Conservation (phyloP, 805 yeast genomes). For the Zygoascus flipseniorum region DNA sequence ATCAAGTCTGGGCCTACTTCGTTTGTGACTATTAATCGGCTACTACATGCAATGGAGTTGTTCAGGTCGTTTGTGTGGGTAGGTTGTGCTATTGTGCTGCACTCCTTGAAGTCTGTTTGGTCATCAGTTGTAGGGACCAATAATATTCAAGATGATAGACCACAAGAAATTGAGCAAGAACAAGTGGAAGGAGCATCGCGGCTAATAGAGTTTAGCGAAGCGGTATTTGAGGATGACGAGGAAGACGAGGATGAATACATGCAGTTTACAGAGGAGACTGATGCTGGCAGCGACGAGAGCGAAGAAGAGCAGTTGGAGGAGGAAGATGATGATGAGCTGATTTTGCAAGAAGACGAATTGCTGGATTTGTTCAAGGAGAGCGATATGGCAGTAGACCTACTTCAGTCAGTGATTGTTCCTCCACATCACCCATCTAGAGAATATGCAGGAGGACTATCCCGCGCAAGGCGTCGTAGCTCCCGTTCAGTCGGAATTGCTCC, state of each 20-base stretch:
- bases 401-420: background rate
- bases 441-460: background rate
- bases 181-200: background rate
- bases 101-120: background rate
- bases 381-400: slow-evolving; percentile 1
- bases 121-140: background rate
- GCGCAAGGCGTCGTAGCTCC: background rate
- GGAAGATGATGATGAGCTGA: background rate
- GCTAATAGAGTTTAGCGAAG: background rate
- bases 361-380: background rate
- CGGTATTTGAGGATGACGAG: background rate
- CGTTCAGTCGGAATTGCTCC: background rate
- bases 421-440: background rate
- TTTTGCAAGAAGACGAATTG: background rate
- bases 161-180: background rate
- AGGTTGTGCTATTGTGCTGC: background rate
- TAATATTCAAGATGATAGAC: background rate
- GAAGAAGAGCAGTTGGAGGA: background rate
- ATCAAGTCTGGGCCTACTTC: background rate
- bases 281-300: background rate
- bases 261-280: background rate
- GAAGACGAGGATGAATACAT: background rate
- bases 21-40: background rate
- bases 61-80: background rate
- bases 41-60: background rate